A percentile compares a stretch with the other conserved stretches of the same genome.
phyloP scores from a whole-genome alignment of 1,284 basidiomycete genomes.

The Apiotrichum domesticum region DNA sequence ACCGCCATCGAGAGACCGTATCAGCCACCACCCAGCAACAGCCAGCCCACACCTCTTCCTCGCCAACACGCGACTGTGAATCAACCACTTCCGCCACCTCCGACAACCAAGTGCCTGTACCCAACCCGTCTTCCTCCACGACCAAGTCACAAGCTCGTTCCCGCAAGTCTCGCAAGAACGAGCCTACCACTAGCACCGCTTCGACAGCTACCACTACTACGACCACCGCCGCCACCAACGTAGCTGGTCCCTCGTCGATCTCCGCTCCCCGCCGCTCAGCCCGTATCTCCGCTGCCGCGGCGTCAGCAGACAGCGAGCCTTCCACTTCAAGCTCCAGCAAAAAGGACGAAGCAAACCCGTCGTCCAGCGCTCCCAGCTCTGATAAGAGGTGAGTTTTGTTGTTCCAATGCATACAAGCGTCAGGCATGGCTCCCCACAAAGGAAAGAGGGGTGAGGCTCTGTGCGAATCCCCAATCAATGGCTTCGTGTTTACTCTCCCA shows the following conservation, averaged over 20 bases:
- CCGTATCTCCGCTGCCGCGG: constrained; percentile 25
- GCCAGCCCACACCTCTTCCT: not conserved
- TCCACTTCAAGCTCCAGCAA: constrained; percentile 7
- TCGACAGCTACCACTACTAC: too few species aligned
- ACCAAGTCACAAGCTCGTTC: not conserved
- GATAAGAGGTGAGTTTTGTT: constrained; percentile 18
- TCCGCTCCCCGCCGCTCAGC: constrained; percentile 27
- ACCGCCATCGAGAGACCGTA: constrained; percentile 6
- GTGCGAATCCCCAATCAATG: not conserved
- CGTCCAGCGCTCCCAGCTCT: not conserved
- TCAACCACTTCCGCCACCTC: not conserved
- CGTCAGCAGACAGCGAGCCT: constrained; percentile 10
- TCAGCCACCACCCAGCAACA: not conserved
- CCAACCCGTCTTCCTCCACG: not conserved
- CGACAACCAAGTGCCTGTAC: constrained; percentile 2
- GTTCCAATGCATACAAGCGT: too few species aligned
- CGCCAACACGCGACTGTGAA: not conserved
- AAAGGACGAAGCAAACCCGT: constrained; percentile 29
- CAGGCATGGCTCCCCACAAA: too few species aligned
- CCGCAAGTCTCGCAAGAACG: not conserved
- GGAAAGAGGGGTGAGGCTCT: too few species aligned
- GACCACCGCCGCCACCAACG: too few species aligned
- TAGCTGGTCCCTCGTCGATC: not conserved
- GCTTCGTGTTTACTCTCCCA: too few species aligned
- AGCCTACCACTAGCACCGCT: not conserved